Conservation (phyloP, 176 grass and related monocot genomes). For the Otatea glauca region DNA sequence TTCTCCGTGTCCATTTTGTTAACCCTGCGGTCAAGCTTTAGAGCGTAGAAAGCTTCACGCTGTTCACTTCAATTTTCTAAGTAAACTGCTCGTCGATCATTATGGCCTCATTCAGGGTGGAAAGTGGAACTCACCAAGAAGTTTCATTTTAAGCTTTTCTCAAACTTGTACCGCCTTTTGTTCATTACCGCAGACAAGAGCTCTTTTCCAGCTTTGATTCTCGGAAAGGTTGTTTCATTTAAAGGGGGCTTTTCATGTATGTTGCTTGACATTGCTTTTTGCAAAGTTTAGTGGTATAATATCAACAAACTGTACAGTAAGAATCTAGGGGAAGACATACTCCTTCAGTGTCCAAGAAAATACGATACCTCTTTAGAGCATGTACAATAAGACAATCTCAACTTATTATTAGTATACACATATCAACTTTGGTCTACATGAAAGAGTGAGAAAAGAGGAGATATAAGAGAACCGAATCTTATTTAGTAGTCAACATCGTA, state of each 20-base stretch:
- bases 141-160: background rate
- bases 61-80: background rate
- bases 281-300: background rate
- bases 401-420: too few relatives aligned
- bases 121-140: slow-evolving; percentile 28
- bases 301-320: background rate
- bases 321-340: slow-evolving; percentile 22
- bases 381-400: too few relatives aligned
- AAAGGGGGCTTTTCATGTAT: background rate
- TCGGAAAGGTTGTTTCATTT: background rate
- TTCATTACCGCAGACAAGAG: background rate
- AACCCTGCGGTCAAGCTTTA: background rate
- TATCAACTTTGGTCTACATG: too few relatives aligned
- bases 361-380: background rate
- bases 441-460: too few relatives aligned
- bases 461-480: too few relatives aligned
- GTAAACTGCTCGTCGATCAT: background rate
- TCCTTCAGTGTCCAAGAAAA: background rate
- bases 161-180: too few relatives aligned
- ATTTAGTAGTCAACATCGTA: too few relatives aligned
- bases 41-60: background rate
- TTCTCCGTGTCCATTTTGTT: too few relatives aligned
- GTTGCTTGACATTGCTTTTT: background rate
- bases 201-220: background rate
- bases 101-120: background rate